Conservation (phyloP, 805 yeast genomes). For the Deakozyma indianensis region DNA sequence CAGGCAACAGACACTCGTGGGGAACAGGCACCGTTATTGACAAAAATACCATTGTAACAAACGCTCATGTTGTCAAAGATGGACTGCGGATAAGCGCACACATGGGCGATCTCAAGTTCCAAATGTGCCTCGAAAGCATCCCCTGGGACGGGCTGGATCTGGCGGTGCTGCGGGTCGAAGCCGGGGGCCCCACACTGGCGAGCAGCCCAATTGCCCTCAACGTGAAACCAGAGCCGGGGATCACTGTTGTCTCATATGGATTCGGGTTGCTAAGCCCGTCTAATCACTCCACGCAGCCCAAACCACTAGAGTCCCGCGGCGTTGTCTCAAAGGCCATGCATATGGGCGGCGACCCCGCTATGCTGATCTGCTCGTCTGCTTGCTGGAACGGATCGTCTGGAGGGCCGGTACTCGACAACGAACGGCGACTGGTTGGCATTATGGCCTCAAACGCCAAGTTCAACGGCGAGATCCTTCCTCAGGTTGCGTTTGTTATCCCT, state of each 20-base stretch:
- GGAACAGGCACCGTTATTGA: conserved; percentile 23
- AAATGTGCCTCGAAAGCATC: conserved; percentile 7
- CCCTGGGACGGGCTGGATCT: conserved; percentile 20
- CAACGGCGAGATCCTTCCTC: conserved; percentile 21
- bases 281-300: conserved; percentile 6
- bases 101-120: conserved; percentile 5
- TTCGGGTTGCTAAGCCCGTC: conserved; percentile 17
- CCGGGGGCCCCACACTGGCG: background rate
- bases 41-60: conserved; percentile 17
- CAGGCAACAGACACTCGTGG: conserved; percentile 18
- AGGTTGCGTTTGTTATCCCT: conserved; percentile 23
- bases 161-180: conserved; percentile 13
- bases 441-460: conserved; percentile 23
- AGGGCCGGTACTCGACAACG: conserved; percentile 18
- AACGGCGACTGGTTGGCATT: conserved; percentile 18
- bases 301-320: conserved; percentile 20
- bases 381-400: conserved; percentile 28
- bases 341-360: conserved; percentile 5
- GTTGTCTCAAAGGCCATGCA: conserved; percentile 10
- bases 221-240: conserved; percentile 8
- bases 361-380: conserved; percentile 20
- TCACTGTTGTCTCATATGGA: conserved; percentile 18
- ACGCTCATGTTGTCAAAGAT: conserved; percentile 18
- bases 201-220: background rate
- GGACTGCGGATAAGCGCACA: conserved; percentile 7